A percentile compares a stretch with the other conserved stretches of the same genome.
phyloP scores from a whole-genome alignment of 176 grass and related monocot species.

The Pontederia paniculata region DNA sequence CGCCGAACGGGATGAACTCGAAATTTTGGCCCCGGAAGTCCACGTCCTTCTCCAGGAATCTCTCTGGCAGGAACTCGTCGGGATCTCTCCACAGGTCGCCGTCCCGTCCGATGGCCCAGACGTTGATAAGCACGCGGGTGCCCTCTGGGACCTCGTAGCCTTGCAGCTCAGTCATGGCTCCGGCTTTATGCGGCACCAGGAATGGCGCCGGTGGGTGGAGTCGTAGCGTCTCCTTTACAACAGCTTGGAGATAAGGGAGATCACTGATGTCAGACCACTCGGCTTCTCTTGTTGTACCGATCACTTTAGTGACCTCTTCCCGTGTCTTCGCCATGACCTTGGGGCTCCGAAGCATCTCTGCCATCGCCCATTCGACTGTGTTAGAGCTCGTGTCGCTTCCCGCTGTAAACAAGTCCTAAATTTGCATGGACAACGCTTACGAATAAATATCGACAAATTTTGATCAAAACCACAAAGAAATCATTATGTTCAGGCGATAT shows the following conservation, averaged over 20 bases:
- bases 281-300: too few relatives aligned
- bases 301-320: conserved; percentile 14
- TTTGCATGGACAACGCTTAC: too few relatives aligned
- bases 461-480: conserved; percentile 22
- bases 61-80: conserved; percentile 31
- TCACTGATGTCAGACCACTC: not conserved
- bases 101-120: conserved; percentile 36
- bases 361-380: conserved; percentile 47
- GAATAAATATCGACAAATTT: not conserved
- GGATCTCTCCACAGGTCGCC: conserved; percentile 22
- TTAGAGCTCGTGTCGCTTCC: conserved; percentile 1
- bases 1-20: conserved; percentile 2
- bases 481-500: too few relatives aligned
- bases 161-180: conserved; percentile 7
- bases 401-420: conserved; percentile 1
- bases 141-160: conserved; percentile 32
- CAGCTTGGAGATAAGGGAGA: conserved; percentile 38
- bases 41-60: conserved; percentile 23
- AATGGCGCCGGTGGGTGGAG: conserved; percentile 38
- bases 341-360: conserved; percentile 40
- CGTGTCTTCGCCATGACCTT: conserved; percentile 27
- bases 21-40: conserved; percentile 21
- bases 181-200: conserved; percentile 27
- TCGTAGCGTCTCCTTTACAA: conserved; percentile 45
- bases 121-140: conserved; percentile 32